phyloP scores from a whole-genome alignment of 352 stramenopile species.

The Phytopythium oedochilum region DNA sequence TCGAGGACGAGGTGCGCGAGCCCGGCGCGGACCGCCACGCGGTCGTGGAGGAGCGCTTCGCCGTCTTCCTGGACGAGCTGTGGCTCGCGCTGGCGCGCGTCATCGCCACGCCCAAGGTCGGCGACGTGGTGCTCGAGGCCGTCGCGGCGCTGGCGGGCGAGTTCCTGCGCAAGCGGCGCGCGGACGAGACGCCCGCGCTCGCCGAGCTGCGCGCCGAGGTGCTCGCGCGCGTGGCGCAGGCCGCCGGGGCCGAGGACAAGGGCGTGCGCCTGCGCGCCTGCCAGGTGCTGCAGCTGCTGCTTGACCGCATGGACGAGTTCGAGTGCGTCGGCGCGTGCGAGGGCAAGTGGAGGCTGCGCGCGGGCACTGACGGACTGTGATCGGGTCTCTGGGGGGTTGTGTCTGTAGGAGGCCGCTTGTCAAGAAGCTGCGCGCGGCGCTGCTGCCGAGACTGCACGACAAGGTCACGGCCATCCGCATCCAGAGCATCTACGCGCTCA shows the following conservation, averaged over 20 bases:
- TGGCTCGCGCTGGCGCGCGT: conserved; percentile 51
- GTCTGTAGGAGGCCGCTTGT: conserved; percentile 30
- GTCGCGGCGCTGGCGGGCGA: conserved; percentile 45
- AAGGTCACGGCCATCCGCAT: conserved; percentile 58
- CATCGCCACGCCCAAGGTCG: conserved; percentile 35
- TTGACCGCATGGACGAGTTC: conserved; percentile 46
- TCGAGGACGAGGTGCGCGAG: conserved; percentile 33
- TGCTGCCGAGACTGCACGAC: conserved; percentile 55
- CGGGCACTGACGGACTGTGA: no score
- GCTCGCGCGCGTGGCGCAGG: conserved; percentile 36
- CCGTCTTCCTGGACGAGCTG: conserved; percentile 57
- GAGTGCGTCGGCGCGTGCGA: no score
- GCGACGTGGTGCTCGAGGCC: conserved; percentile 39
- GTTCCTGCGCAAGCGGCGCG: conserved; percentile 26
- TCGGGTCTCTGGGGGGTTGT: no score
- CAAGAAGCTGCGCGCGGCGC: conserved; percentile 24
- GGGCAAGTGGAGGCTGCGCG: no score
- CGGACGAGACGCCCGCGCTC: conserved; percentile 10
- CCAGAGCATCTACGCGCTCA: conserved; percentile 56
- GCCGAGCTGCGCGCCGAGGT: conserved; percentile 35
- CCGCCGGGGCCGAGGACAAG: conserved; percentile 60
- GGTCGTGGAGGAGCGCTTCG: conserved; percentile 46
- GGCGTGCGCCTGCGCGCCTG: conserved; percentile 44
- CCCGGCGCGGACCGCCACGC: conserved; percentile 12
- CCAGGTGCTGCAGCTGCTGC: conserved; percentile 56